Evolutionary conservation across 371 early-diverging fungal genomes (phyloP), one percentile per base, ranked within the genome.

Genomic region (Fennellomyces sp.): DNA sequence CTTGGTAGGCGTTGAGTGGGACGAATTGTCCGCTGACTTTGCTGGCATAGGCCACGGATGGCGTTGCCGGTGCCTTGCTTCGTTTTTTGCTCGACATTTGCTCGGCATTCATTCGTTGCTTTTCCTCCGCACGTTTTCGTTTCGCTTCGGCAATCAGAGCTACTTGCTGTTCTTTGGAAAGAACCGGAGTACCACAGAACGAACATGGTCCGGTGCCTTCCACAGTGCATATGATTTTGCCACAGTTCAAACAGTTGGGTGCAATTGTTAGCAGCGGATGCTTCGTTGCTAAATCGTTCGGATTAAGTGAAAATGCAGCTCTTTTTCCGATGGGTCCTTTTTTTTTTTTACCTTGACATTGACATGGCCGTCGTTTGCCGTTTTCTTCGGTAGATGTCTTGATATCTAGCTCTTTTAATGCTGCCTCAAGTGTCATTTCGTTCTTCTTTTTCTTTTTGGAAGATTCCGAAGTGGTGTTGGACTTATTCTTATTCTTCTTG

Each of bases 201-300:
- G 90, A 85, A 65, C 97, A 96, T 5, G 94, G 91, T 0, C 95
- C 95, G 0, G 89, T 83, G 0, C 94, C 95, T 61, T 96, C 95
- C 15, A 69, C 58, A 2, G 80, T 73, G 69, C 97, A 96, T 13
- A 95, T 85, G 57, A 96, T 93, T 57, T 91, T 92, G 15, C 97
- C 97, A 65, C 97, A 96, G 30, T 70, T 83, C 26, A 96, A 68
- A 61, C 97, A 96, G 66, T 96, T 96, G 1, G 87, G 87, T n/a
- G 85, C 85, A 45, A 81, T 75, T 0, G 89, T 88, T 15, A 94
- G 64, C 45, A 96, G 66, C 19, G 82, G 82, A 69, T 96, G 97
- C 28, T 85, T 86, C 0, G 90, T 85, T 1, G 94, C 95, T 87
- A 66, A 60, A 4, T 10, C n/a, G 3, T 13, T 13, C 17, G 10